These are phyloP conservation scores for Coemansia linderi DNA, from an alignment of 371 early-diverging fungal genomes.

Conservation along the genomic window DNA sequence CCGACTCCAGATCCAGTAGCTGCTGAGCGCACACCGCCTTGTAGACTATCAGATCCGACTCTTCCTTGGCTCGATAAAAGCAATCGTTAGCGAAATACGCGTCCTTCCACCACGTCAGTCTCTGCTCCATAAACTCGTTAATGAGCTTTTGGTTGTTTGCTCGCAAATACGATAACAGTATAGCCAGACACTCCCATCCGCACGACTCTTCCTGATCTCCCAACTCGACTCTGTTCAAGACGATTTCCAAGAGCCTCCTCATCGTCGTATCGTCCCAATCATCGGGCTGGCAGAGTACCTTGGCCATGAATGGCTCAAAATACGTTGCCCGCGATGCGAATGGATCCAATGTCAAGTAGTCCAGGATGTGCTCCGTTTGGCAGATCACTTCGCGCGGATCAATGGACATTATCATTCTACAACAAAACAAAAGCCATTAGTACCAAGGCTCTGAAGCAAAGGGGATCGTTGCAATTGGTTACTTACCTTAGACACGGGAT, in stretches of 20 bases:
- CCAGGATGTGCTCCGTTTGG: constrained; percentile 22
- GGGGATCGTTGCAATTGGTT: not conserved
- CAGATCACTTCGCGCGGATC: not conserved
- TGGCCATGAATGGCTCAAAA: constrained; percentile 14
- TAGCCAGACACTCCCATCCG: constrained; percentile 20
- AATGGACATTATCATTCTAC: constrained; percentile 35
- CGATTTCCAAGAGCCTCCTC: constrained; percentile 3
- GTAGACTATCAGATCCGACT: constrained; percentile 9
- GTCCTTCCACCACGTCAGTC: constrained; percentile 24
- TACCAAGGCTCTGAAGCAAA: not conserved
- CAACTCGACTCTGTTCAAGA: constrained; percentile 22
- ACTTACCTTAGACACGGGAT: constrained; percentile 26
- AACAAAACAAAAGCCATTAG: not conserved
- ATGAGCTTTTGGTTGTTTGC: not conserved
- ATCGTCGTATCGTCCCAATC: not conserved
- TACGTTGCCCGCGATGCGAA: constrained; percentile 14
- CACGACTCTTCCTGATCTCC: constrained; percentile 12
- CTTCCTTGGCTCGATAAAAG: not conserved
- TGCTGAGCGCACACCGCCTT: constrained; percentile 33
- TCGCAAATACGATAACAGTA: not conserved
- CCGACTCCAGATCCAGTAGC: constrained; percentile 12
- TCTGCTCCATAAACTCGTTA: constrained; percentile 10
- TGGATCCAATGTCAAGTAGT: constrained; percentile 39
- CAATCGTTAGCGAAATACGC: constrained; percentile 17
- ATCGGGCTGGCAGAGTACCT: not conserved